Base-by-base conservation (phyloP, 2,329 filamentous ascomycete genomes). In the Alternaria solani region DNA sequence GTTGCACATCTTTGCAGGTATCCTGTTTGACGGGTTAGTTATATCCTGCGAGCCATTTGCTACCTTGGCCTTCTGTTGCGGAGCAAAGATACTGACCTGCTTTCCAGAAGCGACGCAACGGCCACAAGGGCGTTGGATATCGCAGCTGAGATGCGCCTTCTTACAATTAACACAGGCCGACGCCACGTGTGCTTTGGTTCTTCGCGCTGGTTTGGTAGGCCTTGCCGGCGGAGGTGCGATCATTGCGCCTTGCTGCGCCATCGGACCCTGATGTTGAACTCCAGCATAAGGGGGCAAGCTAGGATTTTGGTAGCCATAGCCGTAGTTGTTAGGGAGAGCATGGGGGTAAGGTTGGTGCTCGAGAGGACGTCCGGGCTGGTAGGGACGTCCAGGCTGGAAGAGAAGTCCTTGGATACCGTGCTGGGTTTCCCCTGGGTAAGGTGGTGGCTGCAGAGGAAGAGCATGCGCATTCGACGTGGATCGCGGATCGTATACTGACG, bases 111-210 rank as follows among this genome's bases (percentile, higher is more conserved):
- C 88, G 34, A 91, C 81, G 75, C 92, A 95, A 74, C 92, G 86
- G 28, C 89, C 89, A 74, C 92, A 95, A 28, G 92, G 92, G 57
- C 92, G 85, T 77, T 92, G 89, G 51, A 91, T 79, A 72, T 86
- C 84, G 69, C 84, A 86, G 63, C 83, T 85, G 65, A 95, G 84
- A 85, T 95, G 92, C 38, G 92, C 92, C 77, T 88, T 89, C 76
- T 94, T 94, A 81, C 92, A 95, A 61, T 93, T 92, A 67, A 94
- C 89, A 75, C 92, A 95, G 26, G 92, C 92, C 36, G 91, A 94
- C 51, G 91, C 91, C 54, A 94, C 92, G 81, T 95, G 92, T 14
- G 91, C 90, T 75, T 93, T 93, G 6, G 89, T 89, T 76, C 78
- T 74, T 54, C 78, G 73, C 23, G 77, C 77, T 56, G 74, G 73